phyloP scores from a whole-genome alignment of 2,329 filamentous ascomycete species.

The Penicillium janthinellum region DNA sequence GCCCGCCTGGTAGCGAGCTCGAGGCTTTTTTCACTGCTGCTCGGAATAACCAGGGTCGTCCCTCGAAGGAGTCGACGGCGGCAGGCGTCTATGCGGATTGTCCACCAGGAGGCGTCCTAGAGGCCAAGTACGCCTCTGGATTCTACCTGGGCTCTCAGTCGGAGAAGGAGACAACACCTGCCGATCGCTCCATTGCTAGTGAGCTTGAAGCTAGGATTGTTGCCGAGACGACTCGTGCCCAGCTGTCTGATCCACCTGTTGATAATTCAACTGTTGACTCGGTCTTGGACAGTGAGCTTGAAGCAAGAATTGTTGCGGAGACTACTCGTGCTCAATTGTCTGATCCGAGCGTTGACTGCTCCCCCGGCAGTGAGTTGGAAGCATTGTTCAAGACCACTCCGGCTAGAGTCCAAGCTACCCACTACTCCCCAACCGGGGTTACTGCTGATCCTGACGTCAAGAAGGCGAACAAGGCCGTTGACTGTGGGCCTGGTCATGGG shows the following conservation, averaged over 20 bases:
- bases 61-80: background rate
- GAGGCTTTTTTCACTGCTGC: constrained; percentile 16
- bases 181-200: constrained; percentile 11
- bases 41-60: background rate
- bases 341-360: constrained; percentile 10
- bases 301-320: constrained; percentile 11
- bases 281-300: constrained; percentile 15
- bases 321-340: background rate
- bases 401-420: background rate
- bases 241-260: background rate
- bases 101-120: constrained; percentile 13
- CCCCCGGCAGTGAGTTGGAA: constrained; percentile 21
- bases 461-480: background rate
- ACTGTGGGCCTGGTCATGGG: constrained; percentile 18
- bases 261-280: background rate
- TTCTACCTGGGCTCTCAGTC: background rate
- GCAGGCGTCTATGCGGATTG: constrained; percentile 8
- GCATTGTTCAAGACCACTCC: constrained; percentile 10
- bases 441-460: too few species aligned
- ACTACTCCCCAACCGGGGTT: background rate
- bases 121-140: constrained; percentile 12
- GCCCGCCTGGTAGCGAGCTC: constrained; percentile 16
- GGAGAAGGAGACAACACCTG: background rate
- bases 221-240: background rate
- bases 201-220: constrained; percentile 15